Base-by-base conservation (phyloP, 2,329 filamentous ascomycete species). In the Aspergillus clavatus region DNA sequence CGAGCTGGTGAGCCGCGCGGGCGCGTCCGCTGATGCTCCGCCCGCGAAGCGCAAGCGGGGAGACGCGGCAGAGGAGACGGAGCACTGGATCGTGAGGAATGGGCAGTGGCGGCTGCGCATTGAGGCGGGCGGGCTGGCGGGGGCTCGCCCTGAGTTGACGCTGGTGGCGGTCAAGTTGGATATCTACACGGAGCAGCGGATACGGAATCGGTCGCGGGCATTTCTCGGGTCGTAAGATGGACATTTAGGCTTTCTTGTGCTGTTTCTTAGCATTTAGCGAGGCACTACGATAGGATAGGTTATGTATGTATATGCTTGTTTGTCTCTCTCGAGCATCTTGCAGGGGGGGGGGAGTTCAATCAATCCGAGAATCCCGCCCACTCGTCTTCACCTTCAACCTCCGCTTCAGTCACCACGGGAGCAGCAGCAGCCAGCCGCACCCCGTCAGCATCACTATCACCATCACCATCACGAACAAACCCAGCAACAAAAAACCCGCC, bases 401-500 rank as follows among this genome's bases (percentile, higher is more conserved):
- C 52, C 0, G 59, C 50, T 1, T 58, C 54, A 3, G 59, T 53
- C 16, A 58, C 50, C 16, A 44, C 49, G n/a, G n/a, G n/a, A 16
- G 51, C 46, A 23, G 36, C 43, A 27, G 46, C 23, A 5, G 33
- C 43, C 10, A 38, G 39, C 18, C 48, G 47, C 23, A 12, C 6
- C 57, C 48, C 45, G 52, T 51, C 1, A 29, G 46, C 28, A 22
- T 22, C 43, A 46, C 53, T 1, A 66, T 68, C 65, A 65, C 68
- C 14, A 67, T 69, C 52, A 62, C 59, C 46, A 65, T 85, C 79
- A 42, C 87, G 75, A 3, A 88, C 78, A 67, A 98, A 95, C 0
- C 79, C 88, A n/a, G 82, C 89, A 16, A 96, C 87, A 58, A 98
- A 98, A 68, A 98, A 97, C 0, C 93, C 91, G 80, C 96, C 95